Conservation (phyloP, 441 rosid species). For the Codiaeum variegatum region DNA sequence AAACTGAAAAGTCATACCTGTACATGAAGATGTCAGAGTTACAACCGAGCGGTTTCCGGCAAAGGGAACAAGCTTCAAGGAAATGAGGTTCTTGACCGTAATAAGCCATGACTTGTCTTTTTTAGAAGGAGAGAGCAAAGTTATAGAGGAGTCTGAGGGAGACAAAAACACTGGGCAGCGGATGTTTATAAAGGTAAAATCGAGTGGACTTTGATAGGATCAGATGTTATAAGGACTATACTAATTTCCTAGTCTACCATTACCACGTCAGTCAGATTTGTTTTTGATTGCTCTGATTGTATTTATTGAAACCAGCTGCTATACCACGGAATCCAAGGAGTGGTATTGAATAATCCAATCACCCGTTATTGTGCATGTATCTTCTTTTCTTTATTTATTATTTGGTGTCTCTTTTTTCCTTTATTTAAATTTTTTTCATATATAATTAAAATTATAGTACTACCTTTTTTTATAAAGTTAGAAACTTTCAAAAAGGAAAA, state of each 20-base stretch:
- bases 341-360: neutral
- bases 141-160: neutral
- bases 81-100: conserved; percentile 53
- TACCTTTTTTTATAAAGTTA: too few species aligned
- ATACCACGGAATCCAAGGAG: neutral
- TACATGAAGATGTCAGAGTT: conserved; percentile 87
- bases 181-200: neutral
- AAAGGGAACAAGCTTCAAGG: conserved; percentile 67
- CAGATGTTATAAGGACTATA: neutral
- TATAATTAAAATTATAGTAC: too few species aligned
- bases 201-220: neutral
- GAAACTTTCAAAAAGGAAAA: too few species aligned
- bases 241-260: neutral
- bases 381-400: neutral
- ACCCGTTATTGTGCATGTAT: conserved; percentile 9
- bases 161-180: neutral
- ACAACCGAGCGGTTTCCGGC: conserved; percentile 55
- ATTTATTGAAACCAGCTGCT: neutral
- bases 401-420: conserved; percentile 2
- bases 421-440: too few species aligned
- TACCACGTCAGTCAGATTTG: neutral
- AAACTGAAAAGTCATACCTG: too few species aligned
- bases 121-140: neutral
- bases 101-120: conserved; percentile 25
- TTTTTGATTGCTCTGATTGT: neutral